Percentiles rank a stretch among this genome's conserved stretches.
Conservation (phyloP, 352 stramenopile species). For the Globisporangium iwayamae region DNA sequence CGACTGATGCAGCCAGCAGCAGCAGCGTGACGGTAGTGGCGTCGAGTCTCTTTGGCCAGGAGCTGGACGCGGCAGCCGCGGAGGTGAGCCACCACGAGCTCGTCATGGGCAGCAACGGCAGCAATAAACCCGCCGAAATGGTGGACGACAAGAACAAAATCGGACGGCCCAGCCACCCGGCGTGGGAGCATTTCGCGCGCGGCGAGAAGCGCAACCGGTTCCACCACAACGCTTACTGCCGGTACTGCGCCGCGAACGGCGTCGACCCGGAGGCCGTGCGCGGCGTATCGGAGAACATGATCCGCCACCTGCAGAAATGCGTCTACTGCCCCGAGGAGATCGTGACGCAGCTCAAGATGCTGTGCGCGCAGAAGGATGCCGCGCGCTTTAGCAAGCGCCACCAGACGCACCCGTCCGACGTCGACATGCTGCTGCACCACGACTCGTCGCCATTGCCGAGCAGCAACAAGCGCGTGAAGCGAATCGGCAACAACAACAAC, state of each 20-base stretch:
- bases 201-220: constrained; percentile 81
- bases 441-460: constrained; percentile 15
- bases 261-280: constrained; percentile 41
- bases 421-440: constrained; percentile 38
- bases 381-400: constrained; percentile 71
- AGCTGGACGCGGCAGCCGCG: constrained; percentile 11
- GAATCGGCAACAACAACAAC: constrained; percentile 1
- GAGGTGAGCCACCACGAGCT: constrained; percentile 12
- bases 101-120: neutral
- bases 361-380: constrained; percentile 71
- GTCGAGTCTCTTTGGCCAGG: constrained; percentile 15
- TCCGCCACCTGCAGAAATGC: constrained; percentile 79
- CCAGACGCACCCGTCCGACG: constrained; percentile 32
- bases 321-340: constrained; percentile 65
- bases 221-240: constrained; percentile 77
- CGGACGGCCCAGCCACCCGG: constrained; percentile 63
- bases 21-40: neutral
- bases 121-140: constrained; percentile 13
- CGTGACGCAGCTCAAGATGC: constrained; percentile 56
- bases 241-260: constrained; percentile 61
- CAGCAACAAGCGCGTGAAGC: constrained; percentile 29
- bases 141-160: constrained; percentile 61
- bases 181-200: constrained; percentile 75
- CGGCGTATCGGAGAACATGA: constrained; percentile 82
- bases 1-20: neutral